phyloP scores from a whole-genome alignment of 2,329 filamentous ascomycete genomes.

The Myriosclerotinia duriaeana region DNA sequence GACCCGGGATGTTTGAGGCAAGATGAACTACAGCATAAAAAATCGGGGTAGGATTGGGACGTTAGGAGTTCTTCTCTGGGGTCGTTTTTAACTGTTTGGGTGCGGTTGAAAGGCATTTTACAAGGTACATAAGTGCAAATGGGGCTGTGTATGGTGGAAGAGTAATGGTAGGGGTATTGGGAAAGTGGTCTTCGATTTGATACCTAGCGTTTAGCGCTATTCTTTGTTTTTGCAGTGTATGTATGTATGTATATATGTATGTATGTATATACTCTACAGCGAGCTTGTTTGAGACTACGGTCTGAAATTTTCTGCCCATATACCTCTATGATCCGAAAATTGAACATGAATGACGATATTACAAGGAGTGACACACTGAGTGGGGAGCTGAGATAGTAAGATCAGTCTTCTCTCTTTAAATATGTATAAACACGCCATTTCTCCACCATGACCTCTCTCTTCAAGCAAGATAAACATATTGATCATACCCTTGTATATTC shows the following conservation, averaged over 20 bases:
- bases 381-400: too few relatives aligned
- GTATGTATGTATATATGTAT: background rate
- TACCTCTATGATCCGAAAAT: background rate
- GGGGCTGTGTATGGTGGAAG: conserved; percentile 9
- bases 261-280: background rate
- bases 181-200: conserved; percentile 8
- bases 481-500: too few relatives aligned
- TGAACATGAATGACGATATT: background rate
- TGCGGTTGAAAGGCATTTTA: background rate
- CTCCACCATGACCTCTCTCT: too few relatives aligned
- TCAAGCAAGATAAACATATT: too few relatives aligned
- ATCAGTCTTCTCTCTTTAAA: too few relatives aligned
- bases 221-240: conserved; percentile 1
- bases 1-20: conserved; percentile 61
- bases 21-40: background rate
- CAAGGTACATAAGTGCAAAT: conserved; percentile 6
- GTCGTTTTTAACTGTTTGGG: background rate
- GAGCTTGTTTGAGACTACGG: background rate
- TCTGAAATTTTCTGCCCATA: background rate
- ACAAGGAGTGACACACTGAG: too few relatives aligned
- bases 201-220: conserved; percentile 17
- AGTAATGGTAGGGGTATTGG: conserved; percentile 12
- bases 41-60: background rate
- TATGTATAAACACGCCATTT: too few relatives aligned
- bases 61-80: background rate